phyloP scores from a whole-genome alignment of 1,284 basidiomycete genomes.

The Heterobasidion occidentale region DNA sequence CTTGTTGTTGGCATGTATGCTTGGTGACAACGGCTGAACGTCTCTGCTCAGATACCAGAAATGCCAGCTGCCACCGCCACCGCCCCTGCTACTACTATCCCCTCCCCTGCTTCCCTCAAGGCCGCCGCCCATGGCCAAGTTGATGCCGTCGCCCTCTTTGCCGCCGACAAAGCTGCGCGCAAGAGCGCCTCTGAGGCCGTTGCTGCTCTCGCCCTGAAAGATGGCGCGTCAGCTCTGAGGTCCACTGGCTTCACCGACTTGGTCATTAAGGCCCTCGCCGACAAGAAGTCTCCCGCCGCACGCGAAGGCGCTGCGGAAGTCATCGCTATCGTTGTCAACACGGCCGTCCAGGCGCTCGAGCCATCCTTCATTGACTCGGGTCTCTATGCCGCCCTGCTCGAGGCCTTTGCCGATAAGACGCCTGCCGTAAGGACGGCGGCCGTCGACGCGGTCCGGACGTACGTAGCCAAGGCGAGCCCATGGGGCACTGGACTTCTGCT shows the following conservation, averaged over 20 bases:
- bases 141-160: slow-evolving; percentile 39
- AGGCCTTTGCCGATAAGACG: slow-evolving; percentile 91
- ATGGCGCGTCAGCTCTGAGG: slow-evolving; percentile 79
- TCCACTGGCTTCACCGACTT: slow-evolving; percentile 76
- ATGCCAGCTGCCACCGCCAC: slow-evolving; percentile 68
- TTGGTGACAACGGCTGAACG: not conserved
- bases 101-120: slow-evolving; percentile 60
- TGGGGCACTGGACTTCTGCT: slow-evolving; percentile 87
- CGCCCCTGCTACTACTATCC: slow-evolving; percentile 26
- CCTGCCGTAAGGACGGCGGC: slow-evolving; percentile 80
- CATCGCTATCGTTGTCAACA: slow-evolving; percentile 64
- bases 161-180: slow-evolving; percentile 67
- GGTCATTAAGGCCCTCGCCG: slow-evolving; percentile 77
- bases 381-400: slow-evolving; percentile 82
- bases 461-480: slow-evolving; percentile 80
- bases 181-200: slow-evolving; percentile 66
- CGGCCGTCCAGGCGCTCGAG: slow-evolving; percentile 83
- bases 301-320: slow-evolving; percentile 81
- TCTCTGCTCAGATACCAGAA: slow-evolving; percentile 35
- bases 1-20: not conserved
- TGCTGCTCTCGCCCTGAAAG: slow-evolving; percentile 71
- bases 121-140: slow-evolving; percentile 40
- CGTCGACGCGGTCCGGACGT: slow-evolving; percentile 76
- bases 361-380: slow-evolving; percentile 82
- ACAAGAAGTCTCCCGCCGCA: slow-evolving; percentile 85